Percentiles rank a stretch among this genome's conserved stretches.
These are phyloP conservation scores for Coemansia sp. DNA, from an alignment of 192 early-diverging fungal species.

Conservation along the genomic window DNA sequence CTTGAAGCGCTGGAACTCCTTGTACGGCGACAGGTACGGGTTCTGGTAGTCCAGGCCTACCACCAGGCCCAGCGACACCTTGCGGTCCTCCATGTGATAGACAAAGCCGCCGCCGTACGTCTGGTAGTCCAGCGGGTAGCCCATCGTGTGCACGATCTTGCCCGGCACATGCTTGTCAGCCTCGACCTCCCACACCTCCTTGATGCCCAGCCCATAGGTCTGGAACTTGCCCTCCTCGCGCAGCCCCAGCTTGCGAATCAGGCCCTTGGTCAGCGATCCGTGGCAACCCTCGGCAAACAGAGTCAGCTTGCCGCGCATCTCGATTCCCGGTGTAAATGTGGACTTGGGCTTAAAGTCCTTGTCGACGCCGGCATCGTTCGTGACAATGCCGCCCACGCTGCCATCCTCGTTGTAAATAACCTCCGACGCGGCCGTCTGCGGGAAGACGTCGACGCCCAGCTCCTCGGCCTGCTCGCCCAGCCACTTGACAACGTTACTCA, in stretches of 20 bases:
- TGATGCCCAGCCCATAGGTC: constrained; percentile 94
- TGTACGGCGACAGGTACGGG: constrained; percentile 92
- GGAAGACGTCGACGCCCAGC: constrained; percentile 91
- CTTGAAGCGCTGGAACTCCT: constrained; percentile 97
- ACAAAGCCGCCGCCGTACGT: constrained; percentile 95
- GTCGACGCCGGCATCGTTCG: constrained; percentile 93
- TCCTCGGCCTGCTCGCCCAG: constrained; percentile 96
- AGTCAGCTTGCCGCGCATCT: constrained; percentile 89
- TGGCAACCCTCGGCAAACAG: constrained; percentile 98
- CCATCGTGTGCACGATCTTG: constrained; percentile 79
- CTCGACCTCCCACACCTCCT: constrained; percentile 97
- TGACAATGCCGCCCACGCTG: constrained; percentile 86
- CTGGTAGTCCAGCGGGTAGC: constrained; percentile 85
- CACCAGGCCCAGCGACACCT: constrained; percentile 84
- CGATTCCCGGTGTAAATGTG: constrained; percentile 91
- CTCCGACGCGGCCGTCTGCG: constrained; percentile 87
- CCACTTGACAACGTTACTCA: constrained; percentile 94
- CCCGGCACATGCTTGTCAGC: constrained; percentile 81
- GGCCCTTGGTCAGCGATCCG: constrained; percentile 87
- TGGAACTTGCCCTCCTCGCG: constrained; percentile 83
- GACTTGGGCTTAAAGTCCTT: constrained; percentile 86
- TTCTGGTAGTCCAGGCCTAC: constrained; percentile 94
- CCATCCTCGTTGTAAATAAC: constrained; percentile 92
- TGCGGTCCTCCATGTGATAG: constrained; percentile 92
- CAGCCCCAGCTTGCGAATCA: constrained; percentile 84